phyloP scores from a whole-genome alignment of 257 asterid species.

The Capsicum baccatum region DNA sequence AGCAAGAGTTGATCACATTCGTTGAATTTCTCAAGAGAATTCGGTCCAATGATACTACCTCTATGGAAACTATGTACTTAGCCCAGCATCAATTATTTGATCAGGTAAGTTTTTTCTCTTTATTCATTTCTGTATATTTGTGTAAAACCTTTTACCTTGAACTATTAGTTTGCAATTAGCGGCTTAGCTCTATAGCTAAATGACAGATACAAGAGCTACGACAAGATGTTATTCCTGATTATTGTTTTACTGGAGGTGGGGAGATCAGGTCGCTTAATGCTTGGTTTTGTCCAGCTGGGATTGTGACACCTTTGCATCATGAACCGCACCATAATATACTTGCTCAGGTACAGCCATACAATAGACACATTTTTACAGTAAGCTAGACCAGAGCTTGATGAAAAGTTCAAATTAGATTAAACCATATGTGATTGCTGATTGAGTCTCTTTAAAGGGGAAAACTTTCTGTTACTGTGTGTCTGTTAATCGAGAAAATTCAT shows the following conservation, averaged over 20 bases:
- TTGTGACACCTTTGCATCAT: conserved; percentile 96
- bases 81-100: conserved; percentile 97
- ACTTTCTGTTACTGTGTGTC: background rate
- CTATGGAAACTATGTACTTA: conserved; percentile 61
- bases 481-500: background rate
- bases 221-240: conserved; percentile 88
- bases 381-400: background rate
- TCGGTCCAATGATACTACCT: conserved; percentile 47
- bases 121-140: conserved; percentile 4
- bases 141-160: conserved; percentile 1
- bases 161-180: conserved; percentile 13
- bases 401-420: background rate
- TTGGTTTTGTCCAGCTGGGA: conserved; percentile 97
- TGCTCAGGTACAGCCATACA: conserved; percentile 70
- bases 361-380: background rate
- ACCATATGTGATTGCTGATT: conserved; percentile 11
- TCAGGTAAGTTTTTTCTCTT: conserved; percentile 58
- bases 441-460: background rate
- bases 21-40: conserved; percentile 91
- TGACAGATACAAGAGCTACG: conserved; percentile 85
- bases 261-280: conserved; percentile 91
- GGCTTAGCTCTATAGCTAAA: conserved; percentile 30
- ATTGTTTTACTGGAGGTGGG: conserved; percentile 91
- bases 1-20: conserved; percentile 85
- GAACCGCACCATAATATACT: conserved; percentile 98